These are phyloP conservation scores for Rhipidocladum racemiflorum DNA, from an alignment of 176 grass and related monocot genomes.

Conservation along the genomic window DNA sequence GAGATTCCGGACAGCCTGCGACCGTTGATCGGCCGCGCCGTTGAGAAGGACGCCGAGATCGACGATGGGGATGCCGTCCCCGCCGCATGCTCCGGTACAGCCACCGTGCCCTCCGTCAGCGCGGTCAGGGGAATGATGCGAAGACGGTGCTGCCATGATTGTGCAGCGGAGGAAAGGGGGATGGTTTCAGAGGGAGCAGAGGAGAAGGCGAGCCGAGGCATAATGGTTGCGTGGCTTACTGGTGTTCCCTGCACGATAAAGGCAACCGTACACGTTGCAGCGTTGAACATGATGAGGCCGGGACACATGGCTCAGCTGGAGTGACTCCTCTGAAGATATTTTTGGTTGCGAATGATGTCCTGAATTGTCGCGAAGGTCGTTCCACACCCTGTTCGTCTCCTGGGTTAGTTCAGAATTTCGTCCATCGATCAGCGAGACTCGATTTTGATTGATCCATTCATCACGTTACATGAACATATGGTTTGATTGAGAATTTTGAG, in stretches of 20 bases:
- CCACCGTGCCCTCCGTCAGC: not conserved
- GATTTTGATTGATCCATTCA: not conserved
- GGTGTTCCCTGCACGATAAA: not conserved
- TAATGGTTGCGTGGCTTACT: not conserved
- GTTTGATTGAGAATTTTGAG: not conserved
- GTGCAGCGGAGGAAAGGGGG: not conserved
- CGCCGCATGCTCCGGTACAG: not conserved
- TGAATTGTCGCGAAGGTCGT: not conserved
- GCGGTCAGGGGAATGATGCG: not conserved
- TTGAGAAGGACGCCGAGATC: constrained; percentile 48
- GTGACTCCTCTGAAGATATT: not conserved
- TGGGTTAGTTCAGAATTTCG: too few relatives aligned
- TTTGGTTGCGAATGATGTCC: not conserved
- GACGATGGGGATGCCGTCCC: constrained; percentile 47
- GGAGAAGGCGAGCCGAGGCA: not conserved
- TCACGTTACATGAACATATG: not conserved
- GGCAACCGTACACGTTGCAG: not conserved
- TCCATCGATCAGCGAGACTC: not conserved
- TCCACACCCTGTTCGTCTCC: too few relatives aligned
- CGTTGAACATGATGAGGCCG: not conserved
- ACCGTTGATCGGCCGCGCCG: constrained; percentile 34
- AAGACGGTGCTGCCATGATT: not conserved
- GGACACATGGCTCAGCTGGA: not conserved
- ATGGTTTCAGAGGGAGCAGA: not conserved
- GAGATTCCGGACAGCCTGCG: constrained; percentile 31